These are phyloP conservation scores for Mimosa bimucronata DNA, from an alignment of 306 rosid genomes.

Conservation along the genomic window DNA sequence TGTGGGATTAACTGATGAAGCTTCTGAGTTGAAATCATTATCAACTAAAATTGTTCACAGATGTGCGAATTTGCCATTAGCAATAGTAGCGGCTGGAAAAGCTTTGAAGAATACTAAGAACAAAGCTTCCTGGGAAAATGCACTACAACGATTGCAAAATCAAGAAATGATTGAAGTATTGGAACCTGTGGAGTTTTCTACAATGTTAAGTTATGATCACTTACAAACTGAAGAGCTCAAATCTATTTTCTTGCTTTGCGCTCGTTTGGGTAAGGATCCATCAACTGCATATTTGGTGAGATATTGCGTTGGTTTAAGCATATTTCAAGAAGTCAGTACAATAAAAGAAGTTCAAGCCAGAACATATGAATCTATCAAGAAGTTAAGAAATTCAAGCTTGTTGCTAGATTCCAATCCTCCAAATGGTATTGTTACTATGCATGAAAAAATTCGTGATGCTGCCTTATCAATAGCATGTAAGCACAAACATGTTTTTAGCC, in stretches of 20 bases:
- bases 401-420: too few species aligned
- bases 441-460: too few species aligned
- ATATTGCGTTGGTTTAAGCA: background rate
- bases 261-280: background rate
- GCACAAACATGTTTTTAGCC: background rate
- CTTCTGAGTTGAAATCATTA: background rate
- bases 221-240: too few species aligned
- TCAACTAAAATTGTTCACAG: background rate
- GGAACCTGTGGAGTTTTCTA: too few species aligned
- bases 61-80: constrained; percentile 6
- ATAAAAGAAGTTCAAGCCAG: background rate
- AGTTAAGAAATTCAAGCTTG: too few species aligned
- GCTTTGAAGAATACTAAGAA: background rate
- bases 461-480: too few species aligned
- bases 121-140: too few species aligned
- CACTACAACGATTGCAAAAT: too few species aligned
- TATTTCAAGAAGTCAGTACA: constrained; percentile 14
- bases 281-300: background rate
- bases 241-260: constrained; percentile 35
- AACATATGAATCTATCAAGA: background rate
- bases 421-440: too few species aligned
- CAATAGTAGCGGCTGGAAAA: background rate
- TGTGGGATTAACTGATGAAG: background rate
- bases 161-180: too few species aligned
- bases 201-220: too few species aligned